phyloP scores from a whole-genome alignment of 2,329 filamentous ascomycete species.

The Aspergillus cejpii region DNA sequence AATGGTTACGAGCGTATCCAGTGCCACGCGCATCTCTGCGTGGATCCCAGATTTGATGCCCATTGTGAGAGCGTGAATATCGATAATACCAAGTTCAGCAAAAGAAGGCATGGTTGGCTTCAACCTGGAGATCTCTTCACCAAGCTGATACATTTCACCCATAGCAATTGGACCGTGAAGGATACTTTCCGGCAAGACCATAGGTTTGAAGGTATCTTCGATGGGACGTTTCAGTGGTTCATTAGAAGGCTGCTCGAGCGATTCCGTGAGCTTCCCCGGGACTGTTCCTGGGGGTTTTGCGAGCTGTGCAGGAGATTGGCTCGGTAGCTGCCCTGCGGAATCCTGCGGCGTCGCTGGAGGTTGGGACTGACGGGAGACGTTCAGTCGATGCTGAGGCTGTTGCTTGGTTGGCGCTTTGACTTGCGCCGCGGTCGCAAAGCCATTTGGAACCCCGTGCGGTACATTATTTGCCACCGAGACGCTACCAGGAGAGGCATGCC shows the following conservation, averaged over 20 bases:
- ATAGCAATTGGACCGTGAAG: conserved; percentile 68
- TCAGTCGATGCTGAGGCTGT: conserved; percentile 26
- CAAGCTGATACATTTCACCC: conserved; percentile 56
- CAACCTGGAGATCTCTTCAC: conserved; percentile 58
- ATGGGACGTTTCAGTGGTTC: conserved; percentile 36
- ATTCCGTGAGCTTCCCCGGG: conserved; percentile 25
- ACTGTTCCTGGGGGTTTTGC: conserved; percentile 23
- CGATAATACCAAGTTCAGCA: conserved; percentile 75
- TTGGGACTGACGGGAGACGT: conserved; percentile 31
- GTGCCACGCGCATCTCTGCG: conserved; percentile 77
- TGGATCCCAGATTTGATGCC: conserved; percentile 85
- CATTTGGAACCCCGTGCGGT: conserved; percentile 33
- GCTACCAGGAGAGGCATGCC: conserved; percentile 30
- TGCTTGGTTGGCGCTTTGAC: conserved; percentile 30
- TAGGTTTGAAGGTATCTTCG: conserved; percentile 43
- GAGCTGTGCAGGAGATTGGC: conserved; percentile 26
- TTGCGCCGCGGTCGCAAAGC: conserved; percentile 36
- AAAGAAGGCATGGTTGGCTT: conserved; percentile 70
- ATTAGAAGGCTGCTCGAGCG: conserved; percentile 27
- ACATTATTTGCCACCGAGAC: conserved; percentile 27
- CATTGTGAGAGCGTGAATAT: conserved; percentile 82
- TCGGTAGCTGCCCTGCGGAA: conserved; percentile 22
- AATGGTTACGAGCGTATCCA: conserved; percentile 73
- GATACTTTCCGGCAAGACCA: conserved; percentile 44
- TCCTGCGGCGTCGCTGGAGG: conserved; percentile 28